Evolutionary conservation across 495 filamentous ascomycete species (phyloP).

Genomic region (Aspergillus hancockii): DNA sequence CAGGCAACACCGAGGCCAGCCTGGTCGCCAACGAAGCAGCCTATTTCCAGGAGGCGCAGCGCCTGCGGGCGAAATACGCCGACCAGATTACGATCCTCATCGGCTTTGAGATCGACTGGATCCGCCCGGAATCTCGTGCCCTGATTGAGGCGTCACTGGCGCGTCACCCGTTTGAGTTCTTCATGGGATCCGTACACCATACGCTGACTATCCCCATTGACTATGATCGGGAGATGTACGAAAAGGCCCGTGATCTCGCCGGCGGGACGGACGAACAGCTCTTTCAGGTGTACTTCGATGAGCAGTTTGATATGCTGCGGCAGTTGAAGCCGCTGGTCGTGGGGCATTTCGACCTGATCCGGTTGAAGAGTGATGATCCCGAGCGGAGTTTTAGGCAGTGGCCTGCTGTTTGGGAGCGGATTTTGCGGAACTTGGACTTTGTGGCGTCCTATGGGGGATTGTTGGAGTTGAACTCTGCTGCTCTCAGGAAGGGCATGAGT

Average conservation of each 20-base stretch:
- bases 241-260: conserved; percentile 54
- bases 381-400: conserved; percentile 55
- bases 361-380: conserved; percentile 71
- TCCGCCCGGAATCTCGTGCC: conserved; percentile 62
- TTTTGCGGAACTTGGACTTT: conserved; percentile 71
- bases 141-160: conserved; percentile 60
- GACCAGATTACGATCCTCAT: conserved; percentile 76
- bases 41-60: conserved; percentile 69
- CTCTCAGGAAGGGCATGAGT: conserved; percentile 81
- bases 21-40: conserved; percentile 61
- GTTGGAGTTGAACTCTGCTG: conserved; percentile 85
- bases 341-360: conserved; percentile 91
- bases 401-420: conserved; percentile 68
- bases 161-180: conserved; percentile 73
- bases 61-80: conserved; percentile 70
- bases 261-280: conserved; percentile 69
- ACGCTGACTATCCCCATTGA: conserved; percentile 85
- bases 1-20: conserved; percentile 36
- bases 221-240: conserved; percentile 70
- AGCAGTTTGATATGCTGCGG: conserved; percentile 76
- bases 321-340: conserved; percentile 76
- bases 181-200: conserved; percentile 91
- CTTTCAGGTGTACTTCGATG: conserved; percentile 83
- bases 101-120: conserved; percentile 92
- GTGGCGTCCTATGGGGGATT: conserved; percentile 74